These are phyloP conservation scores for Saturnispora silvae DNA, from an alignment of 805 yeast species.

Conservation along the genomic window DNA sequence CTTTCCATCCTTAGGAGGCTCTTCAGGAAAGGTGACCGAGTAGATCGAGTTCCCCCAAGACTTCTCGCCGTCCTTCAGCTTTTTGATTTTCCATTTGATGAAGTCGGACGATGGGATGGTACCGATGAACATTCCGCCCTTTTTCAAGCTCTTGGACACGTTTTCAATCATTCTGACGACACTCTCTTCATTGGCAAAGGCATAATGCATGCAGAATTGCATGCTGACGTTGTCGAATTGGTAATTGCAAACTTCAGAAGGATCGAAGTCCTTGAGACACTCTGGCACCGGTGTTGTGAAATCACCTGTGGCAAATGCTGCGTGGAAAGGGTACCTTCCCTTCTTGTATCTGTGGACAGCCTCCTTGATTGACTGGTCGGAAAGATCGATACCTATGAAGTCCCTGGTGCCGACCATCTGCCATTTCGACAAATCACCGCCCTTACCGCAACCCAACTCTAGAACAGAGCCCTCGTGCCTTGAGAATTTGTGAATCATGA, in stretches of 20 bases:
- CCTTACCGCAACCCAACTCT: conserved; percentile 95
- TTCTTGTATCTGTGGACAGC: conserved; percentile 66
- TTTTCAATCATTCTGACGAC: conserved; percentile 65
- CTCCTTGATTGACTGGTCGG: conserved; percentile 78
- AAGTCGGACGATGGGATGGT: conserved; percentile 90
- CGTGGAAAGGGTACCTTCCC: conserved; percentile 32
- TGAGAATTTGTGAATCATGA: conserved; percentile 63
- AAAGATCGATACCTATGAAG: conserved; percentile 84
- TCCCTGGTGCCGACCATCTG: conserved; percentile 62
- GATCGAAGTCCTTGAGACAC: conserved; percentile 50
- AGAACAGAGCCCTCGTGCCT: conserved; percentile 47
- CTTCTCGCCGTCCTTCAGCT: conserved; percentile 39
- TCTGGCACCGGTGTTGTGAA: conserved; percentile 63
- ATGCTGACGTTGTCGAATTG: conserved; percentile 84
- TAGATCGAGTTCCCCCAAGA: conserved; percentile 83
- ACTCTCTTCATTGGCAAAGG: conserved; percentile 76
- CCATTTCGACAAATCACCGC: conserved; percentile 93
- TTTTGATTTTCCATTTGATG: conserved; percentile 54
- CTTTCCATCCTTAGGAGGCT: conserved; percentile 65
- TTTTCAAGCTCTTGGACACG: conserved; percentile 60
- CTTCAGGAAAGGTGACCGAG: conserved; percentile 68
- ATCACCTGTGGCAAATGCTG: conserved; percentile 88
- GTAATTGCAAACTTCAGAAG: conserved; percentile 43
- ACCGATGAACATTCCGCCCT: conserved; percentile 86
- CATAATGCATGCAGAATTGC: conserved; percentile 93